Evolutionary conservation across 345 rosid species (phyloP).

Genomic region (Lenwebbia sp.): DNA sequence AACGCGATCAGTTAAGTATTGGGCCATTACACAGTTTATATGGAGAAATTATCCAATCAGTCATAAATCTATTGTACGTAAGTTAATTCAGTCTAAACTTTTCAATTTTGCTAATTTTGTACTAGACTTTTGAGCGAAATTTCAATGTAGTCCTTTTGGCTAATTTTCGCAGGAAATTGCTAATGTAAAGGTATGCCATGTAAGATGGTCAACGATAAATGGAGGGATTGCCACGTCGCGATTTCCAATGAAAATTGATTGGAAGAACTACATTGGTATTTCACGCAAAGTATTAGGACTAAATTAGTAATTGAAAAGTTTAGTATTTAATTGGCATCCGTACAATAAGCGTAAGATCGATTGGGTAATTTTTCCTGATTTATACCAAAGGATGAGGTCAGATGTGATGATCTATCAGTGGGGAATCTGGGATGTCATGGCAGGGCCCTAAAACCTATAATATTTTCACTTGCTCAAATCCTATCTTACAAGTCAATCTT

Average conservation of each 20-base stretch:
- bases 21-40: neutral
- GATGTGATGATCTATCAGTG: no score
- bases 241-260: neutral
- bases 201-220: neutral
- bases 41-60: neutral
- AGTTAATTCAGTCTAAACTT: neutral
- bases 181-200: accelerated
- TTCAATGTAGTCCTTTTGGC: neutral
- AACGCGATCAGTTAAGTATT: neutral
- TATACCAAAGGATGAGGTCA: neutral
- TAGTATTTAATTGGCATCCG: neutral
- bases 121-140: neutral
- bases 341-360: neutral
- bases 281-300: neutral
- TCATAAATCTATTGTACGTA: neutral
- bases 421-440: neutral
- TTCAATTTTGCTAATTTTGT: neutral
- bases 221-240: neutral
- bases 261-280: no score
- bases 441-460: neutral
- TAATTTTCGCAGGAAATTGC: neutral
- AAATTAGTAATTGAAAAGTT: neutral
- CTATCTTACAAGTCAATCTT: neutral
- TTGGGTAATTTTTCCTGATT: neutral
- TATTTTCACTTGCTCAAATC: neutral